Percentiles rank a stretch among this genome's conserved stretches.
Conservation (phyloP, 116 monocot genomes). For the Phalaenopsis hybrid region DNA sequence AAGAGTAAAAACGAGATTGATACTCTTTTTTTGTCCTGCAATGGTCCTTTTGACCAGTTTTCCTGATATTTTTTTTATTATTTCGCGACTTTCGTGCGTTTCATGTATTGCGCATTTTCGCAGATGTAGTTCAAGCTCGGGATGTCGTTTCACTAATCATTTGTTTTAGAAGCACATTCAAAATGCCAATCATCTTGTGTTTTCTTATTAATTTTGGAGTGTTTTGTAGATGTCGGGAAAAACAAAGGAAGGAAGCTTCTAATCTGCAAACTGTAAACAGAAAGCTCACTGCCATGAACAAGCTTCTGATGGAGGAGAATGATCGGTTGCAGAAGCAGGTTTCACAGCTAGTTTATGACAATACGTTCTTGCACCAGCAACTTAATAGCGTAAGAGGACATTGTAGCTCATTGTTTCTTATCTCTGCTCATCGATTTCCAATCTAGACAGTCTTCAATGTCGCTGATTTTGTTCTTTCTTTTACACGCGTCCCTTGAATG, state of each 20-base stretch:
- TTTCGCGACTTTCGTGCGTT: neutral
- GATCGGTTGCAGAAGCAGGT: conserved; percentile 89
- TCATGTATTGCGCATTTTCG: neutral
- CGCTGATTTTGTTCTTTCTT: neutral
- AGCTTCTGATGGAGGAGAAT: conserved; percentile 86
- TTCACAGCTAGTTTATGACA: conserved; percentile 78
- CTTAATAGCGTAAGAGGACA: conserved; percentile 44
- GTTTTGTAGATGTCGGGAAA: conserved; percentile 63
- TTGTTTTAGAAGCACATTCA: neutral
- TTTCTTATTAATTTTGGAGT: neutral
- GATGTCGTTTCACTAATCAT: neutral
- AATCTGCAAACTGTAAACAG: conserved; percentile 76
- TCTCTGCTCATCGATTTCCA: neutral
- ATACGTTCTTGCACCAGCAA: conserved; percentile 68
- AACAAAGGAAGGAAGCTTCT: conserved; percentile 58
- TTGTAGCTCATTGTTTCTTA: neutral
- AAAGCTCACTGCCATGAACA: conserved; percentile 78
- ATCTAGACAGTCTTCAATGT: neutral
- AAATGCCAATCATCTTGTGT: neutral
- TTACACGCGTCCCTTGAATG: neutral
- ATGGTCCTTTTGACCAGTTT: neutral
- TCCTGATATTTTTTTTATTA: neutral
- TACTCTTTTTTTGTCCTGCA: neutral
- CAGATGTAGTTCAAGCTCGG: neutral
- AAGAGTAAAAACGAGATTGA: neutral